phyloP scores from a whole-genome alignment of 1,284 basidiomycete genomes.

The Vanrija sp. region DNA sequence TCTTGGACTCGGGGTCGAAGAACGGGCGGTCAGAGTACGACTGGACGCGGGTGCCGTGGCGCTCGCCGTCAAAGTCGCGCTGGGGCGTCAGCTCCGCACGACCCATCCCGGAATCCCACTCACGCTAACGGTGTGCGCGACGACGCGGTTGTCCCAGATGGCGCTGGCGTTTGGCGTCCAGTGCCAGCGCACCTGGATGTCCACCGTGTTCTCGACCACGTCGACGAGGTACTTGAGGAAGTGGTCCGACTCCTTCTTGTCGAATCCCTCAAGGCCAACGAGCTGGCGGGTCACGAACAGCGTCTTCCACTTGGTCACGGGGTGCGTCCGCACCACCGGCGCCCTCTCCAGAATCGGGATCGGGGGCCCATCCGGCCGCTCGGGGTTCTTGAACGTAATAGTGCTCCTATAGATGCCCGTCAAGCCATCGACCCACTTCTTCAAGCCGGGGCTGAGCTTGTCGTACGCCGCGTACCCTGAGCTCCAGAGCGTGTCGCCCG shows the following conservation, averaged over 20 bases:
- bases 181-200: conserved; percentile 52
- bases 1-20: conserved; percentile 27
- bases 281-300: conserved; percentile 54
- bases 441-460: conserved; percentile 61
- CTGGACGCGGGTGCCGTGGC: conserved; percentile 29
- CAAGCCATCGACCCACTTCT: conserved; percentile 60
- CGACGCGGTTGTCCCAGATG: conserved; percentile 51
- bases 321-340: conserved; percentile 50
- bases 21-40: conserved; percentile 35
- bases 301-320: conserved; percentile 38
- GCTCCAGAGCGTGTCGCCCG: conserved; percentile 38
- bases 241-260: conserved; percentile 62
- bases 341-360: conserved; percentile 61
- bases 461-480: conserved; percentile 53
- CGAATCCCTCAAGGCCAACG: conserved; percentile 62
- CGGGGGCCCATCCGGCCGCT: conserved; percentile 50
- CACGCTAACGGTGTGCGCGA: conserved; percentile 60
- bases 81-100: conserved; percentile 19
- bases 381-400: conserved; percentile 63
- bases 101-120: no score
- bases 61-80: conserved; percentile 25
- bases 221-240: conserved; percentile 58
- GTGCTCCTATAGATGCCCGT: conserved; percentile 55
- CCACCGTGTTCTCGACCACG: conserved; percentile 54
- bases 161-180: conserved; percentile 54